Percentiles rank a stretch among this genome's conserved stretches.
Conservation (phyloP, 2,329 filamentous ascomycete species). For the Monascus ruber region DNA sequence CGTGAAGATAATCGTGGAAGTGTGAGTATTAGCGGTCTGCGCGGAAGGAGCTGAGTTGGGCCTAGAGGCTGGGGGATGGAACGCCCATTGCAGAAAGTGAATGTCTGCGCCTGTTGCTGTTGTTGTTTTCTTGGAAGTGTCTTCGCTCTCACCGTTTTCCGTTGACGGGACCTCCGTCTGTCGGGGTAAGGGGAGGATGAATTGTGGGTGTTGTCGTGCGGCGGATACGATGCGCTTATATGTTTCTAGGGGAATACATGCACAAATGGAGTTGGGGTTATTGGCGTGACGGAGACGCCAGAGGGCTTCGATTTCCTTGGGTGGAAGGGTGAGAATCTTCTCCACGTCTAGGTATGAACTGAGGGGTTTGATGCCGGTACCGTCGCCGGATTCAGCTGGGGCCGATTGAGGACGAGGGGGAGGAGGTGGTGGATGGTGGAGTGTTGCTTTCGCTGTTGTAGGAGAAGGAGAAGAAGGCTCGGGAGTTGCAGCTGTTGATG, state of each 20-base stretch:
- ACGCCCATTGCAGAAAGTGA: conserved; percentile 94
- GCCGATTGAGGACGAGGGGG: conserved; percentile 25
- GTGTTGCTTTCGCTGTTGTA: conserved; percentile 24
- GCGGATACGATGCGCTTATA: conserved; percentile 61
- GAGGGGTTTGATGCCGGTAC: conserved; percentile 50
- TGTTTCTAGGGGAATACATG: conserved; percentile 61
- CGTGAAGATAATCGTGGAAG: conserved; percentile 78
- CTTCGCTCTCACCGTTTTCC: conserved; percentile 13
- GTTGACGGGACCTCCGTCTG: conserved; percentile 10
- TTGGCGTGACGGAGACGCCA: conserved; percentile 81
- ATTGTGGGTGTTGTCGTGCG: conserved; percentile 69
- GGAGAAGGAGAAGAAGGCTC: conserved; percentile 20
- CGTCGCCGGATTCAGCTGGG: conserved; percentile 31
- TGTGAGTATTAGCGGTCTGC: conserved; percentile 41
- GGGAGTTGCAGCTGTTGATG: conserved; percentile 44
- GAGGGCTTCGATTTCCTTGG: conserved; percentile 71
- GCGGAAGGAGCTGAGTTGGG: conserved; percentile 10
- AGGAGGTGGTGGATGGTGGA: conserved; percentile 24
- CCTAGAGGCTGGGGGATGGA: conserved; percentile 50
- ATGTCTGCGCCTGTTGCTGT: conserved; percentile 61
- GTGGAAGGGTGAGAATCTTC: conserved; percentile 61
- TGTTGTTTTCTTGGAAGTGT: conserved; percentile 5
- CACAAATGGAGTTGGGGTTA: conserved; percentile 67
- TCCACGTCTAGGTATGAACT: conserved; percentile 64
- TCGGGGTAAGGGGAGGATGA: conserved; percentile 72